phyloP scores from a whole-genome alignment of 176 grass and related monocot species.

The Triticum urartu region DNA sequence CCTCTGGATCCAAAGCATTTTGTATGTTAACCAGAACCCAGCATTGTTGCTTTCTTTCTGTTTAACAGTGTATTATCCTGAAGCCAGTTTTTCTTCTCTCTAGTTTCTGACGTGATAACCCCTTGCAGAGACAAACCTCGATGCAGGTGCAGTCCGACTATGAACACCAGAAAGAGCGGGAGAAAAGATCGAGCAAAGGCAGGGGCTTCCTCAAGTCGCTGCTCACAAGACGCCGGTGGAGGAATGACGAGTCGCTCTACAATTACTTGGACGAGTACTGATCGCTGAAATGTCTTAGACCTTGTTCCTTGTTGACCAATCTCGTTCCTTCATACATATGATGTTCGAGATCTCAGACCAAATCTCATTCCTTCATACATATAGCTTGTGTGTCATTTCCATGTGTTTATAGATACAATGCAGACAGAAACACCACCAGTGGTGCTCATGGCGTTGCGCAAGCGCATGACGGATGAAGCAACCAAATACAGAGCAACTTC shows the following conservation, averaged over 20 bases:
- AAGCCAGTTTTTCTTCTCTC: neutral
- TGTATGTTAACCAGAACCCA: neutral
- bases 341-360: neutral
- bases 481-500: neutral
- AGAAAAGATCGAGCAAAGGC: slow-evolving; percentile 65
- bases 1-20: slow-evolving; percentile 43
- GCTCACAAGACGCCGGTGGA: slow-evolving; percentile 71
- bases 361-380: neutral
- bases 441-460: neutral
- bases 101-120: slow-evolving; percentile 24
- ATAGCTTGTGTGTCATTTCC: neutral
- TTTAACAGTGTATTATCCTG: neutral
- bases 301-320: neutral
- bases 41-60: neutral
- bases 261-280: slow-evolving; percentile 94
- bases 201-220: slow-evolving; percentile 76
- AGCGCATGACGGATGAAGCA: neutral
- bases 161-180: slow-evolving; percentile 47
- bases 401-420: neutral
- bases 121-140: slow-evolving; percentile 50
- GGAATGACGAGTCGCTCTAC: slow-evolving; percentile 84
- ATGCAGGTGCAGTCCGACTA: slow-evolving; percentile 47
- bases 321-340: neutral
- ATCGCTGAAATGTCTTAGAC: neutral
- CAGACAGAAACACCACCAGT: too few species aligned